A percentile compares a stretch with the other conserved stretches of the same genome.
Conservation (phyloP, 257 asterid species). For the Scutellaria minor region DNA sequence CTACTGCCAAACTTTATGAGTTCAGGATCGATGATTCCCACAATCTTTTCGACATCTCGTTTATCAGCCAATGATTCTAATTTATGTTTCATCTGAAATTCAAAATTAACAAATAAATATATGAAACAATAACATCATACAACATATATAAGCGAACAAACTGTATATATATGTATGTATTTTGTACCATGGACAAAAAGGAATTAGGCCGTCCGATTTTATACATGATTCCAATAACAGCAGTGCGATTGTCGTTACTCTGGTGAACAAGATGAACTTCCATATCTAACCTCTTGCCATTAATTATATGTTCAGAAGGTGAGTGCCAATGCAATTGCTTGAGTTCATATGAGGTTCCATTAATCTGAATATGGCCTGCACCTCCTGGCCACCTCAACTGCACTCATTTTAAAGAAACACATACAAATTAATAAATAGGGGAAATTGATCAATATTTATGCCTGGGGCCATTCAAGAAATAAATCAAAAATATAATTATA, state of each 20-base stretch:
- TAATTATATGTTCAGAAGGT: constrained; percentile 71
- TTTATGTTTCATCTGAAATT: constrained; percentile 40
- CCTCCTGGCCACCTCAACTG: constrained; percentile 58
- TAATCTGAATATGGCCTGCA: constrained; percentile 55
- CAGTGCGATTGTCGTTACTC: constrained; percentile 44
- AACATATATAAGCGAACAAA: too few relatives aligned
- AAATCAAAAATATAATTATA: too few relatives aligned
- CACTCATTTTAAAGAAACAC: constrained; percentile 6
- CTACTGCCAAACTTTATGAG: constrained; percentile 52
- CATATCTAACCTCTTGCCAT: constrained; percentile 63
- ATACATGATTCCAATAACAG: constrained; percentile 63
- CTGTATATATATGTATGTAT: not conserved
- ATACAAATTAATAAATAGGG: not conserved
- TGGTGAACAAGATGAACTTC: constrained; percentile 70
- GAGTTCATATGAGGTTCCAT: constrained; percentile 51
- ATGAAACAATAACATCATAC: too few relatives aligned
- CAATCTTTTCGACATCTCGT: constrained; percentile 29
- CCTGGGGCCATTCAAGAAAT: too few relatives aligned
- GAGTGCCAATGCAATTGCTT: constrained; percentile 75
- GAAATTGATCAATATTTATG: too few relatives aligned
- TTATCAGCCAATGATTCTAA: constrained; percentile 35
- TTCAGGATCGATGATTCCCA: constrained; percentile 54
- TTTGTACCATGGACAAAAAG: constrained; percentile 54
- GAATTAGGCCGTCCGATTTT: constrained; percentile 53
- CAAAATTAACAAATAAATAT: not conserved